Conservation (phyloP, 257 asterid genomes). For the Capsicum baccatum region DNA sequence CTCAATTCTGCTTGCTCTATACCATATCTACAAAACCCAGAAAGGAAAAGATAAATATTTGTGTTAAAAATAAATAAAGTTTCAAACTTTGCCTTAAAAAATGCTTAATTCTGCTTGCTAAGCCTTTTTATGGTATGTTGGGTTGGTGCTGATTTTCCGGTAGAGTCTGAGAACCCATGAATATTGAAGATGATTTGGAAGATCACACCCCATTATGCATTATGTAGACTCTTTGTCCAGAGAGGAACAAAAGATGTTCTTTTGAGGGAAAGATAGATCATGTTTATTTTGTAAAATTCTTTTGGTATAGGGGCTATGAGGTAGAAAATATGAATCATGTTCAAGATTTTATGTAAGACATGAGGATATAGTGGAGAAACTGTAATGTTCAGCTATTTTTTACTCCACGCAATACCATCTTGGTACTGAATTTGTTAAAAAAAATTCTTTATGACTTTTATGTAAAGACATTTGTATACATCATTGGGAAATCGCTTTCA, state of each 20-base stretch:
- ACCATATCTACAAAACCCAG: no score
- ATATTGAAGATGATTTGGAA: neutral
- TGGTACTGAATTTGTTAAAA: neutral
- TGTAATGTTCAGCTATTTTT: neutral
- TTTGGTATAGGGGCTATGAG: neutral
- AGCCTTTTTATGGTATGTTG: neutral
- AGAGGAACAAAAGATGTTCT: neutral
- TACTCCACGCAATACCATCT: neutral
- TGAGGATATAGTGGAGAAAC: constrained; percentile 3
- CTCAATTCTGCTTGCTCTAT: no score
- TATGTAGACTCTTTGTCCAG: neutral
- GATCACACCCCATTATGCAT: neutral
- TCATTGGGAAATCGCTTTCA: neutral
- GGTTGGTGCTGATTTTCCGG: neutral
- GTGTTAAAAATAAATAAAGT: no score
- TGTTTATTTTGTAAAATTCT: neutral
- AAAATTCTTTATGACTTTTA: neutral
- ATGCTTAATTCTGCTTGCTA: neutral
- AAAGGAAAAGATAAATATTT: no score
- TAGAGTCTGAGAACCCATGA: neutral
- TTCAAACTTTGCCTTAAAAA: no score
- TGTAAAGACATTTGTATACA: neutral
- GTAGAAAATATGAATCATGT: neutral
- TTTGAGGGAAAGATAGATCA: neutral
- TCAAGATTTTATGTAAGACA: neutral